Base-by-base conservation (phyloP, 192 early-diverging fungal species). In the Backusella luteola region DNA sequence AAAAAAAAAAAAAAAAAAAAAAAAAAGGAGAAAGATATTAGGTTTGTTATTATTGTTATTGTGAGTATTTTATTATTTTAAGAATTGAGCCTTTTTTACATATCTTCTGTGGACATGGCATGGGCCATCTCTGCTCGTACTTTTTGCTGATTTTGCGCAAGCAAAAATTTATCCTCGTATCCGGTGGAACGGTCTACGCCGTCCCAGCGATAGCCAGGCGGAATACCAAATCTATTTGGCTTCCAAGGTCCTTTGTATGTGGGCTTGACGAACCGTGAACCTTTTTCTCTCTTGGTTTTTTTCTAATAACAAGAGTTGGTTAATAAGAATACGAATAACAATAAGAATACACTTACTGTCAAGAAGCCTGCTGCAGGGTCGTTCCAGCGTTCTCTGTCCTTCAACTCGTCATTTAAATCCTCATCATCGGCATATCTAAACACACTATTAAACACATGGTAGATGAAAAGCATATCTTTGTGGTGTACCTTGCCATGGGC, bases 181-280 rank as follows among this genome's bases (percentile, higher is more conserved):
- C 87, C 89, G 73, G 82, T 90, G 15, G 89, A 90, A n/a, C 89
- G 85, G 74, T 90, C 89, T 21, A 91, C 86, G 32, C 90, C 90
- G 84, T 91, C 90, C 90, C 90, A 91, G 23, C 90, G 87, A 70
- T 89, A 91, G 0, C 90, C 90, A 35, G 90, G 90, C 39, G 82
- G 81, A 38, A 91, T 91, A 49, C 80, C 83, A 77, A 90, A 91
- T 39, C 90, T 75, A 80, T 91, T 91, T n/a, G 90, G 87, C 9
- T 87, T 88, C 74, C 86, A 85, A 42, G 83, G 78, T n/a, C 90
- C 90, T 78, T 91, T 83, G 75, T 91, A 91, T 23, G 67, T 84
- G 6, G 90, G 90, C 38, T 74, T 77, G 3, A 71, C 69, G 1
- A 79, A 35, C 67, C 74, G 76, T 38, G 83, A 85, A 1, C 71